Base-by-base conservation (phyloP, 202 grass and related monocot genomes). In the Zizania palustris region DNA sequence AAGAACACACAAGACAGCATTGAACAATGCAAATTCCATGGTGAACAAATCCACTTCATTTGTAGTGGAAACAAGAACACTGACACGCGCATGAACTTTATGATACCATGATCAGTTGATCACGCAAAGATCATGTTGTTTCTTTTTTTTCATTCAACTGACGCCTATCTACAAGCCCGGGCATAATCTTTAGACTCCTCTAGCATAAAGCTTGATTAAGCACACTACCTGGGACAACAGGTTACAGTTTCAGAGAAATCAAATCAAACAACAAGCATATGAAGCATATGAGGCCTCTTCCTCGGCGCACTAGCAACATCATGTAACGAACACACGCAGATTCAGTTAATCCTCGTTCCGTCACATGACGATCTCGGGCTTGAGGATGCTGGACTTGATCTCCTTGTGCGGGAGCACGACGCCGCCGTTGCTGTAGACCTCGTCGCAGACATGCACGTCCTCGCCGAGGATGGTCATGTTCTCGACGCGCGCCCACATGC, bases 341-440 rank as follows among this genome's bases (percentile, higher is more conserved):
- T 60, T 60, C 28, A 28, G 28, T 28, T 4, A 35, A 67, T 40
- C 33, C 63, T 22, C 45, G 5, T 11, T 28, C 5, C 11, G 13
- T 93, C 90, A 97, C 93, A 97, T 97, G 65, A 97, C 93, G 45
- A 93, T 93, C 83, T 91, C 93, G 12, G 88, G 93, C 61, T 91
- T 97, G 38, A 93, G 88, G 60, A 93, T 97, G 88, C 64, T 97
- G 43, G 93, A 90, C 58, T 93, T 97, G 79, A 97, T 97, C 84
- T 97, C 93, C 76, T 93, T 93, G 86, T 93, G 88, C 45, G 93
- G 90, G 60, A 97, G 90, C 69, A 93, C 90, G 43, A 93, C 86
- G 22, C 93, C 93, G 14, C 93, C 93, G 45, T 93, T 93, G 86
- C 90, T 91, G 77, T 93, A 93, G 9, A 97, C 85, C 88, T 97